phyloP scores from a whole-genome alignment of 805 yeast species.

The Pichia phayaonensis region DNA sequence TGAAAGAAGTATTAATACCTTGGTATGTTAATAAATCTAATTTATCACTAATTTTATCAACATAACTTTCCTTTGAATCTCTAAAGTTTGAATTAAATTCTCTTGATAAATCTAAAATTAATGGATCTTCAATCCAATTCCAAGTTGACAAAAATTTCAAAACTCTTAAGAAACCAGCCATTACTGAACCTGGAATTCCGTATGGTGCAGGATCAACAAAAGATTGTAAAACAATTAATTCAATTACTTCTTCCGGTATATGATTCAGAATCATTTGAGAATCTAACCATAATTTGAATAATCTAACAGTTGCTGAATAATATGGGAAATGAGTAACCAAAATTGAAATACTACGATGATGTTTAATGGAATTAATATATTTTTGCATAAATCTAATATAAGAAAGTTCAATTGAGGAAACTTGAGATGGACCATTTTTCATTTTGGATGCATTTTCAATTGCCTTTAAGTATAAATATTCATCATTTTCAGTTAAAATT shows the following conservation, averaged over 20 bases:
- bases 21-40: constrained; percentile 57
- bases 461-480: constrained; percentile 61
- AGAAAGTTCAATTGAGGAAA: constrained; percentile 49
- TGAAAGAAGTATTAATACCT: constrained; percentile 54
- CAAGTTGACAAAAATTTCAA: constrained; percentile 66
- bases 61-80: constrained; percentile 13
- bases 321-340: constrained; percentile 64
- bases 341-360: constrained; percentile 69
- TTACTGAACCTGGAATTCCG: constrained; percentile 68
- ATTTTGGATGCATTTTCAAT: constrained; percentile 43
- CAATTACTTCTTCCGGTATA: constrained; percentile 71
- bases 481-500: constrained; percentile 80
- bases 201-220: constrained; percentile 88
- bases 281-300: constrained; percentile 86
- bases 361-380: constrained; percentile 64
- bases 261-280: constrained; percentile 68
- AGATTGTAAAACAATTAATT: constrained; percentile 72
- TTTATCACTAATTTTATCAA: constrained; percentile 49
- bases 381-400: constrained; percentile 58
- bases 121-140: constrained; percentile 92
- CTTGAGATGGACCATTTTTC: constrained; percentile 42
- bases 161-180: constrained; percentile 72
- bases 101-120: constrained; percentile 69
- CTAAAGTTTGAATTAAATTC: constrained; percentile 26
- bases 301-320: constrained; percentile 72